Conservation (phyloP, 2,329 filamentous ascomycete species). For the Pestalotiopsis sp. region DNA sequence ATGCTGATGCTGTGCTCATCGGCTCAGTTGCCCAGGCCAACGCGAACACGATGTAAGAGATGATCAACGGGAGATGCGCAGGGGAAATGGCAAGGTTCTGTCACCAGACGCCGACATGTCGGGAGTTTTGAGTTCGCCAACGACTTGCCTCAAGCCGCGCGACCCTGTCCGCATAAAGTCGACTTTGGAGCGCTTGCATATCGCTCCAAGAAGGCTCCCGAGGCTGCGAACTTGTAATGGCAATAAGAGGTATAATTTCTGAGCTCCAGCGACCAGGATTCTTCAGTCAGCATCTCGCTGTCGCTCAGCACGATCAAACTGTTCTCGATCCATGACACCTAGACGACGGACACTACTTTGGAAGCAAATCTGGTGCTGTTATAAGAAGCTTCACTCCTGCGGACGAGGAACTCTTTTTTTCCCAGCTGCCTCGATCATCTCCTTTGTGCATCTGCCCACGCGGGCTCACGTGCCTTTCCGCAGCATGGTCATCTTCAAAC, state of each 20-base stretch:
- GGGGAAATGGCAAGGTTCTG: background rate
- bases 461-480: background rate
- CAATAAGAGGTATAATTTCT: background rate
- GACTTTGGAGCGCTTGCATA: background rate
- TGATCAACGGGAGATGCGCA: background rate
- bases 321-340: background rate
- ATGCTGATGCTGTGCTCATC: too few species aligned
- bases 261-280: background rate
- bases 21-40: too few species aligned
- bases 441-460: background rate
- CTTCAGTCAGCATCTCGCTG: background rate
- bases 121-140: background rate
- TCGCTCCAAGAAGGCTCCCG: background rate
- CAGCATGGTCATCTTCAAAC: background rate
- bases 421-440: background rate
- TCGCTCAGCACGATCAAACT: background rate
- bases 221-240: background rate
- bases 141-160: background rate
- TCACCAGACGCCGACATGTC: background rate
- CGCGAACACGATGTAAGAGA: too few species aligned
- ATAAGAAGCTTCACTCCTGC: background rate
- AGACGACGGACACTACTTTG: background rate
- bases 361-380: background rate
- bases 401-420: background rate
- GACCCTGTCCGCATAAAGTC: background rate